These are phyloP conservation scores for Microglena sp. DNA, from an alignment of 139 green algal species.

Conservation along the genomic window DNA sequence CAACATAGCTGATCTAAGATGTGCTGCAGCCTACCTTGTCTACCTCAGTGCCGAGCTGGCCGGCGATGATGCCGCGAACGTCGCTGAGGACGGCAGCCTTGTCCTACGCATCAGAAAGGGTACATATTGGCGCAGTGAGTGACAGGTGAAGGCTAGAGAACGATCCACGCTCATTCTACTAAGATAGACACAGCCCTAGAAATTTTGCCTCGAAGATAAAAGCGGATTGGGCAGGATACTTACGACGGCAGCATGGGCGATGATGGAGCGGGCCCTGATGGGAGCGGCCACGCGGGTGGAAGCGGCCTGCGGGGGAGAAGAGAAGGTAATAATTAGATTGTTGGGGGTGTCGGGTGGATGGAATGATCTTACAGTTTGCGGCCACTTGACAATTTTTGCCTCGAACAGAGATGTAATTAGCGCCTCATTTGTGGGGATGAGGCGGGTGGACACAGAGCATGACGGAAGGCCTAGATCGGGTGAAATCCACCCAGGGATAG, in stretches of 20 bases:
- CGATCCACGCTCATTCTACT: neutral
- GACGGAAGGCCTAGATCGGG: too few species aligned
- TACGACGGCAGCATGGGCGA: conserved; percentile 20
- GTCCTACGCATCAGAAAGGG: conserved; percentile 34
- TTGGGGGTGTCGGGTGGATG: too few species aligned
- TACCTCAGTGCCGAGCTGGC: conserved; percentile 87
- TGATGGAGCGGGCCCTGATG: conserved; percentile 1
- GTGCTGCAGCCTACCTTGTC: conserved; percentile 45
- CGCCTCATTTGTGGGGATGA: too few species aligned
- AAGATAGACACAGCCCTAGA: neutral
- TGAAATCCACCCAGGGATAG: too few species aligned
- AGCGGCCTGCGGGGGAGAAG: too few species aligned
- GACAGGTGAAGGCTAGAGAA: neutral
- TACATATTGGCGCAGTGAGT: neutral
- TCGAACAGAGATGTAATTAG: too few species aligned
- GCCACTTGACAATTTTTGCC: too few species aligned
- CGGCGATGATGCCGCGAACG: conserved; percentile 83
- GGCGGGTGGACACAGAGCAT: too few species aligned
- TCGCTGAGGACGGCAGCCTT: conserved; percentile 75
- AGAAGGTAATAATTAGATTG: too few species aligned
- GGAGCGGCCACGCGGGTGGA: neutral
- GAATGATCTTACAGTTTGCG: too few species aligned
- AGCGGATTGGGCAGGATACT: neutral
- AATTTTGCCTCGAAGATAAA: too few species aligned
- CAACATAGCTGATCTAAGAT: neutral